These are phyloP conservation scores for Neodidymelliopsis sp. DNA, from an alignment of 2,329 filamentous ascomycete species.

Conservation along the genomic window DNA sequence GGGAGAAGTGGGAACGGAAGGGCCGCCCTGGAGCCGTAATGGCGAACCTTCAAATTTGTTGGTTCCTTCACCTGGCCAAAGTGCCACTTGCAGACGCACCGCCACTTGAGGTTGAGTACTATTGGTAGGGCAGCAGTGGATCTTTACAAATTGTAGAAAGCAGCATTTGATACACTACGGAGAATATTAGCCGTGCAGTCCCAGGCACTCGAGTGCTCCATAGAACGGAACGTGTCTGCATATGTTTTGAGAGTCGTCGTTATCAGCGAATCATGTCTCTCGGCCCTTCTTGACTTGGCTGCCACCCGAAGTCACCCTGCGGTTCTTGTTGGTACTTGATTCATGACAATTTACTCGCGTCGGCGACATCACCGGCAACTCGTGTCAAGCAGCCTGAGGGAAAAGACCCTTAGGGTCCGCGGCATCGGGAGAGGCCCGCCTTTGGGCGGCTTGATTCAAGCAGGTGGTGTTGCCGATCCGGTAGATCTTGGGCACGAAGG, in stretches of 20 bases:
- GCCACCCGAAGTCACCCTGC: slow-evolving; percentile 4
- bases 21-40: slow-evolving; percentile 44
- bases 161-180: slow-evolving; percentile 17
- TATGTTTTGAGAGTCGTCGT: slow-evolving; percentile 1
- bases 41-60: slow-evolving; percentile 26
- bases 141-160: slow-evolving; percentile 8
- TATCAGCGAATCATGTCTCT: slow-evolving; percentile 15
- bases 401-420: slow-evolving; percentile 19
- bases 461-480: slow-evolving; percentile 27
- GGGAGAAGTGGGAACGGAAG: slow-evolving; percentile 44
- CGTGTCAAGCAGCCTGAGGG: slow-evolving; percentile 18
- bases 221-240: too few relatives aligned
- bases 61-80: slow-evolving; percentile 23
- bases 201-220: slow-evolving; percentile 5
- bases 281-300: slow-evolving; percentile 10
- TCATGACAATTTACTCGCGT: slow-evolving; percentile 10
- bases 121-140: slow-evolving; percentile 14
- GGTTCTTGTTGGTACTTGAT: slow-evolving; percentile 12
- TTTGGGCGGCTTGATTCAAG: slow-evolving; percentile 11
- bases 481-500: slow-evolving; percentile 36
- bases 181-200: slow-evolving; percentile 18
- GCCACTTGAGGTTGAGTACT: slow-evolving; percentile 25
- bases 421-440: slow-evolving; percentile 29
- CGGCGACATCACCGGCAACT: slow-evolving; percentile 18
- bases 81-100: slow-evolving; percentile 28